Evolutionary conservation across 257 asterid genomes (phyloP), one percentile per base, ranked within the genome.

Genomic region (Gentiana macrophylla): DNA sequence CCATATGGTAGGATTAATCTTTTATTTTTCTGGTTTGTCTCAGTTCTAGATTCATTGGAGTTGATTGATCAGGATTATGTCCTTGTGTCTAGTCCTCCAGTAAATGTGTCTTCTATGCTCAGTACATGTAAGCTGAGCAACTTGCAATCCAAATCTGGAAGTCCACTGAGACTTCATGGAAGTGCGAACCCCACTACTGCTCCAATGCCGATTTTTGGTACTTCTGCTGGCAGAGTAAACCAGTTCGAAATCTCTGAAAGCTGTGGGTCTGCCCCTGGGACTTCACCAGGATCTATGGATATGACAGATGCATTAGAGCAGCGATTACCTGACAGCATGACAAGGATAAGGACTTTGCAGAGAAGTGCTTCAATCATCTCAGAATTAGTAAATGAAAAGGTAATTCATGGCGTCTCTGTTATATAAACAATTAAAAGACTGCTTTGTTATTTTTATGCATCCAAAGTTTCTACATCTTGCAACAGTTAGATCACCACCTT

Each of bases 51-150:
- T 68, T 83, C 84, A 2, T 45, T 78, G 64, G 97, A 86, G 80
- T 71, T 81, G 67, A 80, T 81, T 55, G 97, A 68, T 70, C 83
- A 77, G 80, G 97, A 84, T 65, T 89, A 86, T 57, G 95, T 89
- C 63, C 70, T 89, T 49, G 97, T 89, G 50, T 70, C 85, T 41
- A 83, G 86, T 52, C 85, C 91, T 50, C 88, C 81, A 1, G 52
- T 76, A 50, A 95, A 81, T 61, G 67, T 72, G 49, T 85, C 86
- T 49, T 67, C 84, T 73, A 79, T 96, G 4, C 74, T 78, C 53
- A 62, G 53, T 71, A 72, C 72, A 63, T 75, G 77, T 69, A 79
- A 64, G 70, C 70, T 70, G 37, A 63, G 72, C 69, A 77, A 65
- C 56, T 76, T 75, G 60, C 75, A 82, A 49, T 66, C 69, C 56